Evolutionary conservation across 2,329 filamentous ascomycete species (phyloP), one percentile per base, ranked within the genome.

Genomic region (Paradendryphiella salina): DNA sequence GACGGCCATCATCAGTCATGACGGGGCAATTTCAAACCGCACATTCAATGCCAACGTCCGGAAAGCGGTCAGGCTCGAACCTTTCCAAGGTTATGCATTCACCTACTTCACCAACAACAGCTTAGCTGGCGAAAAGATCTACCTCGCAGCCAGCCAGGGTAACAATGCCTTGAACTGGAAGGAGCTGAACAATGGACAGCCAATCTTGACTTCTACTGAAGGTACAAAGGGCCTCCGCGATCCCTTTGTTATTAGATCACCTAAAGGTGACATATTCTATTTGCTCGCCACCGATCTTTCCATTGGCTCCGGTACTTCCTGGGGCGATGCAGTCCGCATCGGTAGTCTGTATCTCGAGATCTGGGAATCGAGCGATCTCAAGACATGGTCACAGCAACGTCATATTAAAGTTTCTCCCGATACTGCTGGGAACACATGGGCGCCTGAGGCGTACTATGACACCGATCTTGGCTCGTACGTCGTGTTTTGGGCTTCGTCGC

Each of bases 341-440:
- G 80, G 79, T 0, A 81, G 78, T 53, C 73, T 74, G 6, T 82
- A 80, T 46, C 72, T 82, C 2, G 78, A 82, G 52, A 70, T 82
- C 4, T 82, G 80, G 80, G 79, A 82, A 57, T 79, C 78, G 0
- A 67, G 67, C 13, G 78, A 82, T 48, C 72, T 82, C 1, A 68
- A 77, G 18, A 77, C 63, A n/a, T 82, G 80, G 80, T 79, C 77
- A 1, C 70, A 66, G 15, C 79, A 82, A 50, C 74, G 80, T 13
- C 79, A 81, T 17, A 67, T 80, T 17, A 69, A 75, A 5, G 78
- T 82, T 0, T 80, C 79, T 0, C 79, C 79, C 0, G 54, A 72
- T 1, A 77, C 73, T 0, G 80, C 79, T 0, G 80, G 80, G 3
- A 82, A 80, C 41, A 82, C 80, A 0, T 81, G 79, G 79, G 79